Evolutionary conservation across 441 rosid species (phyloP).

Genomic region (Aleurites moluccanus): DNA sequence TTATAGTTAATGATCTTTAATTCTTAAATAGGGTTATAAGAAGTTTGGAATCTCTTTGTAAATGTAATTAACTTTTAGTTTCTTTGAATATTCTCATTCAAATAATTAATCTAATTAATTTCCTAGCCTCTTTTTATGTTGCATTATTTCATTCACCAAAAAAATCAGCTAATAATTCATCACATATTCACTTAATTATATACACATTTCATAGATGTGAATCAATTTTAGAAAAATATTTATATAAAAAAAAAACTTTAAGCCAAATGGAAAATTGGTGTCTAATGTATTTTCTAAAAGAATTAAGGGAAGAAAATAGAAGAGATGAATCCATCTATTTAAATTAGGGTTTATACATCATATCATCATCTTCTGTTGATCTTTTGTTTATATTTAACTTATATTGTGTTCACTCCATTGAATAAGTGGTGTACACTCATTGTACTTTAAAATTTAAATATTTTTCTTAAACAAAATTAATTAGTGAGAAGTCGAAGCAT

Average conservation of each 20-base stretch:
- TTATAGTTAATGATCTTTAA: background rate
- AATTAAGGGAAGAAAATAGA: background rate
- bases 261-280: background rate
- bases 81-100: conserved; percentile 10
- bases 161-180: no score
- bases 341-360: conserved; percentile 8
- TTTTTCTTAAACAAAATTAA: no score
- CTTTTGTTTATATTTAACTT: background rate
- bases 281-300: no score
- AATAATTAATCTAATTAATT: conserved; percentile 5
- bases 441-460: no score
- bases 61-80: conserved; percentile 31
- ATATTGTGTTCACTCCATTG: no score
- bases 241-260: background rate
- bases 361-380: background rate
- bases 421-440: no score
- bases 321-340: conserved; percentile 6
- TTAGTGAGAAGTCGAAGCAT: no score
- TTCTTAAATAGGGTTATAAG: conserved; percentile 29
- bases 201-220: no score
- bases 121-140: background rate
- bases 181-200: no score
- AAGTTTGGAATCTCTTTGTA: conserved; percentile 37
- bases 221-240: background rate
- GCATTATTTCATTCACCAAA: no score